Conservation (phyloP, 2,329 filamentous ascomycete species). For the Pyrenophora teres region DNA sequence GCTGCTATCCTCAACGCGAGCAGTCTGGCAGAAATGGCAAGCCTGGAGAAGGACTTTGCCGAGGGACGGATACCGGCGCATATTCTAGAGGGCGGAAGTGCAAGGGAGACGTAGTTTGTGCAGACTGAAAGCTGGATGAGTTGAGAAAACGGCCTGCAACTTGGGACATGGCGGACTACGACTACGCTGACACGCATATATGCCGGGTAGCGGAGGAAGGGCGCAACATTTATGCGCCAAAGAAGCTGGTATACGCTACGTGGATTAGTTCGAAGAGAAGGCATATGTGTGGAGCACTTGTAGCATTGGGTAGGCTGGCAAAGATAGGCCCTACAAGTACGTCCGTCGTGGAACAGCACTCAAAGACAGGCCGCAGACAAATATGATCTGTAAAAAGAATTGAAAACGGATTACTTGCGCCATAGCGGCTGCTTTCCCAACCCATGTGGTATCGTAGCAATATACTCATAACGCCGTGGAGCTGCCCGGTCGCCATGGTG, state of each 20-base stretch:
- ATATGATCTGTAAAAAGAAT: constrained; percentile 8
- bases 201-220: neutral
- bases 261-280: too few species aligned
- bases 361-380: neutral
- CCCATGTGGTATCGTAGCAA: constrained; percentile 31
- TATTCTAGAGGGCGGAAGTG: constrained; percentile 33
- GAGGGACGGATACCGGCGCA: constrained; percentile 77
- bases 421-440: constrained; percentile 11
- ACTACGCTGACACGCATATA: neutral
- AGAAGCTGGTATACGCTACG: neutral
- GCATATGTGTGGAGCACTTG: neutral
- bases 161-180: neutral
- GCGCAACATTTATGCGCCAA: neutral
- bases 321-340: neutral
- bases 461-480: constrained; percentile 26
- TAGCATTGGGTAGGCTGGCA: neutral
- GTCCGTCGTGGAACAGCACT: too few species aligned
- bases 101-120: constrained; percentile 36
- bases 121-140: neutral
- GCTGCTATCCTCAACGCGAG: constrained; percentile 87
- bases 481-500: neutral
- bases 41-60: constrained; percentile 86
- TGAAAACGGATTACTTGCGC: constrained; percentile 11
- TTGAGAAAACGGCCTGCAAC: neutral
- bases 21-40: constrained; percentile 86